Percentiles rank a stretch among this genome's conserved stretches.
phyloP scores from a whole-genome alignment of 108 stramenopile species.

The Pseudonitzschia multistriata region DNA sequence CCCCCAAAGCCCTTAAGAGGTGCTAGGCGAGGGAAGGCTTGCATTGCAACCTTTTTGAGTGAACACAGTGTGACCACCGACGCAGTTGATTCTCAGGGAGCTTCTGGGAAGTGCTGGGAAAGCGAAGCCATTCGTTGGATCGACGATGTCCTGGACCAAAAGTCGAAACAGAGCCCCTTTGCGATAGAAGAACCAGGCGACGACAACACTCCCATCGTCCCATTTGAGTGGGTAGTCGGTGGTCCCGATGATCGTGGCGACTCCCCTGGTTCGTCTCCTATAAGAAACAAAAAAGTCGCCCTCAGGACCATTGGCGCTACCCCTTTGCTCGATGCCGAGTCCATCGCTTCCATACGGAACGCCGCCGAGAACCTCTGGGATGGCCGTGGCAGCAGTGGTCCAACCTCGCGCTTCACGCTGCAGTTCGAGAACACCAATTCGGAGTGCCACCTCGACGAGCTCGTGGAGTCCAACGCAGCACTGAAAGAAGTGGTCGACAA shows the following conservation, averaged over 20 bases:
- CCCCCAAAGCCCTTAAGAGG: not conserved
- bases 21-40: not conserved
- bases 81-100: no score
- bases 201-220: not conserved
- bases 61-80: not conserved
- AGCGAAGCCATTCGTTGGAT: not conserved
- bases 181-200: not conserved
- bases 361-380: slow-evolving; percentile 4
- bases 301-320: not conserved
- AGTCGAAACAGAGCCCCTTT: slow-evolving; percentile 4
- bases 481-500: slow-evolving; percentile 25
- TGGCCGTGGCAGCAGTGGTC: not conserved
- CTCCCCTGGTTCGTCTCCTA: not conserved
- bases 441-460: slow-evolving; percentile 40
- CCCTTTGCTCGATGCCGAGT: slow-evolving; percentile 5
- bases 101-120: not conserved
- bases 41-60: not conserved
- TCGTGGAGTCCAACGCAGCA: slow-evolving; percentile 2
- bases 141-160: not conserved
- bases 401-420: slow-evolving; percentile 39
- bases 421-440: slow-evolving; percentile 29
- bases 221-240: not conserved
- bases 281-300: not conserved
- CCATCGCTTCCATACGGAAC: not conserved
- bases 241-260: not conserved